A percentile compares a stretch with the other conserved stretches of the same genome.
These are phyloP conservation scores for Scutellaria galericulata DNA, from an alignment of 257 asterid species.

Conservation along the genomic window DNA sequence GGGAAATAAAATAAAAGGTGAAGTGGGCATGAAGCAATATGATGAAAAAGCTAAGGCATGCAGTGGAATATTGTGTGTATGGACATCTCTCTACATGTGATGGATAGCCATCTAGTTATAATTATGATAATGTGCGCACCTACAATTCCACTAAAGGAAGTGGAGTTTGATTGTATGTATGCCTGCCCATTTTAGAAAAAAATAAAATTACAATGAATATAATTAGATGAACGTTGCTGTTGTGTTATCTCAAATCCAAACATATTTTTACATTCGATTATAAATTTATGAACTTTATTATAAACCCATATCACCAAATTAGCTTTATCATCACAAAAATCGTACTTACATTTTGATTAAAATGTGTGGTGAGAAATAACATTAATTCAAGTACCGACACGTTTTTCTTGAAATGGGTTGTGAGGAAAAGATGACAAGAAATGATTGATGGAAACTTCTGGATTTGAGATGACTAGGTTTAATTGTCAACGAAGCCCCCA, in stretches of 20 bases:
- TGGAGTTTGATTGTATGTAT: constrained; percentile 28
- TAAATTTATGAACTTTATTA: too few species aligned
- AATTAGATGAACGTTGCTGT: too few species aligned
- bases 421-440: not conserved
- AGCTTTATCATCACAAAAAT: too few species aligned
- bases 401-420: constrained; percentile 4
- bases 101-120: constrained; percentile 11
- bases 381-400: not conserved
- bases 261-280: too few species aligned
- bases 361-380: not conserved
- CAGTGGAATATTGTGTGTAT: constrained; percentile 36
- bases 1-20: constrained; percentile 30
- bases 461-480: constrained; percentile 4
- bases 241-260: too few species aligned
- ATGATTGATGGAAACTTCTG: constrained; percentile 30
- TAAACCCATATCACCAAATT: too few species aligned
- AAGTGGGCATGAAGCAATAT: constrained; percentile 37
- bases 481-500: too few species aligned
- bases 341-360: not conserved
- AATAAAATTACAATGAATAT: too few species aligned
- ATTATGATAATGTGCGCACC: constrained; percentile 39
- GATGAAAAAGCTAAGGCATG: constrained; percentile 28
- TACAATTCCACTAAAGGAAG: constrained; percentile 52
- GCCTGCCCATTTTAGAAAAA: too few species aligned
- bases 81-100: constrained; percentile 19